These are phyloP conservation scores for Fomes fomentarius DNA, from an alignment of 1,284 basidiomycete genomes.

Conservation along the genomic window DNA sequence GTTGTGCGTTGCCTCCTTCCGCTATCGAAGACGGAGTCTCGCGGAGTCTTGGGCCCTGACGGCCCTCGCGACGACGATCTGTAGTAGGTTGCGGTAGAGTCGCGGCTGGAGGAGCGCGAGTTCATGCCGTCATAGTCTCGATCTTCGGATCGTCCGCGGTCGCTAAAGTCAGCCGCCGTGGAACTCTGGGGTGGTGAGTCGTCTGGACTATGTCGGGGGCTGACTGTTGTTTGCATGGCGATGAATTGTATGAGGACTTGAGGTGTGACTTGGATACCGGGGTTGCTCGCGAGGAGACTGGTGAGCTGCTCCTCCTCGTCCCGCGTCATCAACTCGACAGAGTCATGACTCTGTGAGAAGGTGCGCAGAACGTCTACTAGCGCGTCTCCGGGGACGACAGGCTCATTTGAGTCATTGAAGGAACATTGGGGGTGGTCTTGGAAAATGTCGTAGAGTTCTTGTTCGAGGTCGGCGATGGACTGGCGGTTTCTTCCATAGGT, in stretches of 20 bases:
- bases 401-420: conserved; percentile 56
- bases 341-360: conserved; percentile 60
- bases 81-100: conserved; percentile 50
- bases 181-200: conserved; percentile 28
- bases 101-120: conserved; percentile 62
- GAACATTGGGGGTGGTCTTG: conserved; percentile 59
- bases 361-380: conserved; percentile 67
- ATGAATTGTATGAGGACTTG: conserved; percentile 66
- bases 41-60: conserved; percentile 42
- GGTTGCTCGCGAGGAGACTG: conserved; percentile 56
- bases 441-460: conserved; percentile 67
- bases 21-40: conserved; percentile 64
- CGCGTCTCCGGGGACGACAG: conserved; percentile 66
- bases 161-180: conserved; percentile 18
- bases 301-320: conserved; percentile 63
- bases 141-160: conserved; percentile 37
- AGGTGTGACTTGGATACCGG: conserved; percentile 69
- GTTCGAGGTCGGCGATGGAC: conserved; percentile 69
- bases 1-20: conserved; percentile 65
- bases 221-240: conserved; percentile 58
- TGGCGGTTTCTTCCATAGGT: conserved; percentile 59
- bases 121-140: conserved; percentile 34
- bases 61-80: conserved; percentile 44
- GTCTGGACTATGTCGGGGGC: conserved; percentile 41
- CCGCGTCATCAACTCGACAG: conserved; percentile 57